A percentile compares a stretch with the other conserved stretches of the same genome.
Conservation (phyloP, 495 filamentous ascomycete species). For the Chaetomium fimeti region DNA sequence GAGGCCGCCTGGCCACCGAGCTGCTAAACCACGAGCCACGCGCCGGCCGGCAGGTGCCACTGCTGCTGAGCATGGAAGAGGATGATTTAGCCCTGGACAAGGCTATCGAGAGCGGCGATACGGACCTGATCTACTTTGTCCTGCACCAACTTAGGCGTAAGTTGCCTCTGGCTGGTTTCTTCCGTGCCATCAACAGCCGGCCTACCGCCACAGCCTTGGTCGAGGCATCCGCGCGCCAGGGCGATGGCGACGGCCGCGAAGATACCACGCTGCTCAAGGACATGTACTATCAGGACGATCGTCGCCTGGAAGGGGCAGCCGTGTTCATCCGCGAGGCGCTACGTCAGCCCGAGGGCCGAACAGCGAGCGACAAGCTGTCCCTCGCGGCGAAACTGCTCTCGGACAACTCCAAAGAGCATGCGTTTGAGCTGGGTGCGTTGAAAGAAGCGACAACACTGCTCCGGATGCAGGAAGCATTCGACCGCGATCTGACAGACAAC, state of each 20-base stretch:
- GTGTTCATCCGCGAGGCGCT: slow-evolving; percentile 82
- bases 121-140: slow-evolving; percentile 86
- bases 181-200: slow-evolving; percentile 83
- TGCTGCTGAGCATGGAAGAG: slow-evolving; percentile 94
- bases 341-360: slow-evolving; percentile 58
- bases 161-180: slow-evolving; percentile 85
- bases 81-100: slow-evolving; percentile 95
- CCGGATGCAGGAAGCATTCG: slow-evolving; percentile 79
- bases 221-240: slow-evolving; percentile 66
- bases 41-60: slow-evolving; percentile 89
- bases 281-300: slow-evolving; percentile 96
- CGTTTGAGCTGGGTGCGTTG: slow-evolving; percentile 69
- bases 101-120: slow-evolving; percentile 92
- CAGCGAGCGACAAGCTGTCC: slow-evolving; percentile 74
- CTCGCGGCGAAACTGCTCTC: slow-evolving; percentile 75
- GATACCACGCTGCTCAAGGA: slow-evolving; percentile 88
- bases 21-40: slow-evolving; percentile 90
- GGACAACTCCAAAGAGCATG: slow-evolving; percentile 74
- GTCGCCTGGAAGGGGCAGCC: slow-evolving; percentile 82
- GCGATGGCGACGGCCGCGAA: slow-evolving; percentile 42
- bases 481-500: slow-evolving; percentile 72
- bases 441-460: slow-evolving; percentile 76
- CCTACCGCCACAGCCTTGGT: slow-evolving; percentile 87
- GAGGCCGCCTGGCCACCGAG: slow-evolving; percentile 79
- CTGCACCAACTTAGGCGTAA: slow-evolving; percentile 88